Base-by-base conservation (phyloP, 768 basidiomycete genomes). In the Suillus lakei region DNA sequence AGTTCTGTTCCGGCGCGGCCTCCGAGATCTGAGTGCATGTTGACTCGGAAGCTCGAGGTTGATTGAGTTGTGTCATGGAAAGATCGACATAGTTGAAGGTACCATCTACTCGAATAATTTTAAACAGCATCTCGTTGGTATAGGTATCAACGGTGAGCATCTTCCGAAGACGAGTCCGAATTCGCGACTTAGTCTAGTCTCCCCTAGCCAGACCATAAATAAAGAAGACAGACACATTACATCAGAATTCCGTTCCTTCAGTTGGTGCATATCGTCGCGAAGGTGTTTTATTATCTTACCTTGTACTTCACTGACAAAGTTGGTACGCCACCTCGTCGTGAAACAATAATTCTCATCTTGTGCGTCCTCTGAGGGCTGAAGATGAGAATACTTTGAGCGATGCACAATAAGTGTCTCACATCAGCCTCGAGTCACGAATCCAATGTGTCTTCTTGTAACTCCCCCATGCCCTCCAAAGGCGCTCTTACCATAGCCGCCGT, bases 391-490 rank as follows among this genome's bases (percentile, higher is more conserved):
- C 32, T 38, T n/a, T 26, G 16, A 59, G 21, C 16, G 30, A 36
- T 13, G 50, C 21, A 38, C 64, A 21, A 26, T 46, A 18, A 62
- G 8, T 53, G 60, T 39, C 91, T n/a, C n/a, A n/a, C n/a, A n/a
- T n/a, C n/a, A n/a, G n/a, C n/a, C n/a, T n/a, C n/a, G n/a, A n/a
- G n/a, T 62, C 67, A 94, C 93, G 74, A 78, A 0, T 84, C 81
- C 62, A 87, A 74, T 65, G 69, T 76, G 43, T 86, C 90, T 46
- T 91, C 88, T 0, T 88, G 86, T n/a, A 93, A 80, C 75, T 91
- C 91, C 21, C 90, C 87, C 88, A 95, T 91, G 3, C 91, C 91
- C 73, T 93, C 91, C 44, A 94, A 73, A 76, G 91, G 93, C 12
- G 90, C 90, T 2, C 90, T 80, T 0, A 94, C 90, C 43, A 93